These are phyloP conservation scores for Polygonum maritimum DNA, from an alignment of 148 eudicot species.

Conservation along the genomic window DNA sequence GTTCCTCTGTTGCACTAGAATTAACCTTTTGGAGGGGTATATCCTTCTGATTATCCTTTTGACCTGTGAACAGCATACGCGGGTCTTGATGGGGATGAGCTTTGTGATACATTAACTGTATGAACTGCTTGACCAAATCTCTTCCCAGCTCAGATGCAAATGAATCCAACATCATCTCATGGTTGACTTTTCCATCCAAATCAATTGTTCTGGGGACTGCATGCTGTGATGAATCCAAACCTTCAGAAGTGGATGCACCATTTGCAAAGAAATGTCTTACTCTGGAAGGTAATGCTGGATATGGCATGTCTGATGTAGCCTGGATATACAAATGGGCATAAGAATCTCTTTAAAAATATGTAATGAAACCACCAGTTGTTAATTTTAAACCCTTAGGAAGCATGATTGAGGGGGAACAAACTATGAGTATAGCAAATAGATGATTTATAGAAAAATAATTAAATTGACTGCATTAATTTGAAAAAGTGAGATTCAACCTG, in stretches of 20 bases:
- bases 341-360: conserved; percentile 8
- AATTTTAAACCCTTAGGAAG: neutral
- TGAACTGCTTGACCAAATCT: conserved; percentile 56
- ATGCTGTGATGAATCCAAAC: conserved; percentile 25
- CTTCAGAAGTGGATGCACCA: conserved; percentile 24
- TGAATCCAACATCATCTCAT: conserved; percentile 34
- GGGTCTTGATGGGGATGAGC: conserved; percentile 30
- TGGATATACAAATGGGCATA: conserved; percentile 21
- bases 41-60: conserved; percentile 22
- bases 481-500: neutral
- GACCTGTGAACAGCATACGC: conserved; percentile 12
- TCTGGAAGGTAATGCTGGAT: conserved; percentile 41
- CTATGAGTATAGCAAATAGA: neutral
- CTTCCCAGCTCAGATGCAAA: conserved; percentile 53
- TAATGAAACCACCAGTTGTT: neutral
- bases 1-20: conserved; percentile 24
- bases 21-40: conserved; percentile 10
- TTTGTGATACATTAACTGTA: conserved; percentile 48
- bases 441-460: neutral
- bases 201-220: conserved; percentile 45
- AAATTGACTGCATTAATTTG: neutral
- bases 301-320: conserved; percentile 88
- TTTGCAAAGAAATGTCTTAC: conserved; percentile 56
- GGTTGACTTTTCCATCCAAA: conserved; percentile 50
- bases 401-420: neutral